phyloP scores from a whole-genome alignment of 2,329 filamentous ascomycete species.

The Fusarium ambrosium region DNA sequence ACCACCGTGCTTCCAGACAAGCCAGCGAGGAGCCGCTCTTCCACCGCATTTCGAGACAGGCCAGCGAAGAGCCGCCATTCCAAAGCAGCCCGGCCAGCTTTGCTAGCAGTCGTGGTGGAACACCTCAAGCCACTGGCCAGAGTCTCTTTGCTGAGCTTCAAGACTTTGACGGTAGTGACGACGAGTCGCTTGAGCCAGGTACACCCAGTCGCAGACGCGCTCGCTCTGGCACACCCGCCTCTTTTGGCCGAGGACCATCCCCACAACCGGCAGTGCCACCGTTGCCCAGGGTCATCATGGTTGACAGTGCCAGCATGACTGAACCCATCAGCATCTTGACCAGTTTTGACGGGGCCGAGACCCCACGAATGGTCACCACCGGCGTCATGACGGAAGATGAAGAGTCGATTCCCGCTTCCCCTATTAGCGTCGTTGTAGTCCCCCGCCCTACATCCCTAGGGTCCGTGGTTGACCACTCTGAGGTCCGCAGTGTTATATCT shows the following conservation, averaged over 20 bases:
- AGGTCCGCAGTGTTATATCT: slow-evolving; percentile 40
- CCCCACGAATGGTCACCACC: slow-evolving; percentile 16
- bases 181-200: slow-evolving; percentile 71
- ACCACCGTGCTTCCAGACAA: slow-evolving; percentile 71
- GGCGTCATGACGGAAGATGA: slow-evolving; percentile 28
- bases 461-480: slow-evolving; percentile 54
- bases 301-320: slow-evolving; percentile 73
- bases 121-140: slow-evolving; percentile 69
- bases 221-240: slow-evolving; percentile 64
- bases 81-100: slow-evolving; percentile 72
- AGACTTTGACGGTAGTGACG: slow-evolving; percentile 81
- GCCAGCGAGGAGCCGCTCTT: slow-evolving; percentile 70
- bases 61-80: slow-evolving; percentile 70
- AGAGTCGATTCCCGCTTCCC: slow-evolving; percentile 39
- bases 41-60: slow-evolving; percentile 70
- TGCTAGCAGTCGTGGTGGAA: slow-evolving; percentile 62
- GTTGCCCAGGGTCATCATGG: slow-evolving; percentile 67
- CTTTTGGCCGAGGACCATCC: slow-evolving; percentile 59
- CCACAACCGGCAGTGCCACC: slow-evolving; percentile 64
- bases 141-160: slow-evolving; percentile 93
- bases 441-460: slow-evolving; percentile 58
- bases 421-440: slow-evolving; percentile 46
- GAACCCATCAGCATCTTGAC: slow-evolving; percentile 63
- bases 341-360: slow-evolving; percentile 23
- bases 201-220: slow-evolving; percentile 68